Conservation (phyloP, 768 basidiomycete genomes). For the Amanita jacksonii region DNA sequence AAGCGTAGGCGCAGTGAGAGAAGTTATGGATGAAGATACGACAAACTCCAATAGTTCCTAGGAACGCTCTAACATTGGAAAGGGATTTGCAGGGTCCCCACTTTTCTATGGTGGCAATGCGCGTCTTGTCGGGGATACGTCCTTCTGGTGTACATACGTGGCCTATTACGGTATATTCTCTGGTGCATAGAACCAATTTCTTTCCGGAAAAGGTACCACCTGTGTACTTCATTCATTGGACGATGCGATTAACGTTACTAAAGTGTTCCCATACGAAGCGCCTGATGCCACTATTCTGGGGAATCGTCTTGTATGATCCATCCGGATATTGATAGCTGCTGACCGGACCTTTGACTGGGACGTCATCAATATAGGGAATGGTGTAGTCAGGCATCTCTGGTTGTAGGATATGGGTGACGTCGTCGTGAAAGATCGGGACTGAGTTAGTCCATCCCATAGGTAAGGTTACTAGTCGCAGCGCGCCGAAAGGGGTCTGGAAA, state of each 20-base stretch:
- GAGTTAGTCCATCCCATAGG: conserved; percentile 16
- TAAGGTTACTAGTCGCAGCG: conserved; percentile 10
- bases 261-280: conserved; percentile 32
- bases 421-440: conserved; percentile 13
- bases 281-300: conserved; percentile 24
- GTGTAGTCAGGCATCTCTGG: conserved; percentile 31
- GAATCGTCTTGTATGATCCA: conserved; percentile 25
- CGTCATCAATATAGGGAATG: too few species aligned
- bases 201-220: conserved; percentile 21
- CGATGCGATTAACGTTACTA: conserved; percentile 22
- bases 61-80: conserved; percentile 19
- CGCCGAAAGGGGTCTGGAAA: conserved; percentile 11
- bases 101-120: conserved; percentile 18
- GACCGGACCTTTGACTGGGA: conserved; percentile 17
- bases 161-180: conserved; percentile 20
- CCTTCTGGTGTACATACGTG: conserved; percentile 28
- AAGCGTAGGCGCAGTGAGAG: conserved; percentile 12
- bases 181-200: conserved; percentile 13
- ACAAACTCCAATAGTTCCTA: conserved; percentile 19
- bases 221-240: conserved; percentile 20
- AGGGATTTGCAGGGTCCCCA: conserved; percentile 17
- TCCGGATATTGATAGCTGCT: conserved; percentile 19
- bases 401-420: conserved; percentile 23
- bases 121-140: conserved; percentile 15
- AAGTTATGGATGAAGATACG: conserved; percentile 24